Base-by-base conservation (phyloP, 139 green algal genomes). In the Coelastrella sp. region DNA sequence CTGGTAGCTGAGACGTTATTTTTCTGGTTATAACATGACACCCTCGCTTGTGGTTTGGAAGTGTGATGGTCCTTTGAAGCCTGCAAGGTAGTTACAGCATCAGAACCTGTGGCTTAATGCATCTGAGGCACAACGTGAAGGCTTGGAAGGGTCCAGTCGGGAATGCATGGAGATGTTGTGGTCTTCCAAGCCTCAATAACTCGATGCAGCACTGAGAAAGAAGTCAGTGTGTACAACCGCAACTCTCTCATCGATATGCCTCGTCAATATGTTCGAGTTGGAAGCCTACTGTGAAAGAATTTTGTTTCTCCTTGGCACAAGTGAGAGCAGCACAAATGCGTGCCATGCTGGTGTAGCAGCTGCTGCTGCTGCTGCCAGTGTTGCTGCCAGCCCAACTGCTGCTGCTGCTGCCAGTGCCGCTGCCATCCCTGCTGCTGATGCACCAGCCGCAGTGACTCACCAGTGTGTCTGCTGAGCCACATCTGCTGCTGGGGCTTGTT, bases 1-100 rank as follows among this genome's bases (percentile, higher is more conserved):
- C 95, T 14, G 91, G 90, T n/a, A 96, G 56, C 82, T 95, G 88
- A 68, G 94, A 78, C 59, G 94, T 56, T 13, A 98, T 78, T 11
- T 95, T 90, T n/a, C 92, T 84, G 0, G 96, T 98, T 78, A 98
- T 94, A 54, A 98, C 92, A 58, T 98, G 96, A 81, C 95, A 97
- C 10, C 96, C 96, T 0, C 96, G 85, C 5, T 87, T 83, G 56
- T 93, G 84, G 0, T 89, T 56, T 2, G 92, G 94, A 60, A 97
- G 89, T 77, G 91, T 81, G 5, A 96, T 64, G 8, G 91, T 91
- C 22, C 92, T 92, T 22, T 94, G 91, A 2, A 94, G 57, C 94
- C 94, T 90, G 75, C 22, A 6, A 16, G 8, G 22, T 14, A 61
- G 76, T 16, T 19, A 17, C 20, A 58, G 47, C 23, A 83, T 20